Evolutionary conservation across 768 basidiomycete species (phyloP), one percentile per base, ranked within the genome.

Genomic region (Boletus patriciae): DNA sequence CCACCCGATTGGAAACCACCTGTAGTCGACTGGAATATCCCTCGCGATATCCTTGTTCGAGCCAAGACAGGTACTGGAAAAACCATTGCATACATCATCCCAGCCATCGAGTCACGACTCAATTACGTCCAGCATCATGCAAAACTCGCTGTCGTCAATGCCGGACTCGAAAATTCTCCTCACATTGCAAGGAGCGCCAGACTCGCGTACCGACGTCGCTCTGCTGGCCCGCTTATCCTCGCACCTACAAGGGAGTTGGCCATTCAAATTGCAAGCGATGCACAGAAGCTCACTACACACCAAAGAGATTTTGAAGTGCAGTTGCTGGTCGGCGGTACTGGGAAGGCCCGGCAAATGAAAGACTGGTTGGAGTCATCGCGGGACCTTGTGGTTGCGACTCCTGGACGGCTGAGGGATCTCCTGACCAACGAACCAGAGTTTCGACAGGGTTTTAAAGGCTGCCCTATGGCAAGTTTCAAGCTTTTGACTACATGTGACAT

Each of bases 51-150:
- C 23, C 78, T 96, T 44, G 92, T 95, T 54, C 87, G 91, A 68
- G 90, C 93, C 6, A 89, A 86, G 69, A 93, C 93, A 0, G 92
- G 93, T 29, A 93, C 92, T 0, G 93, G 92, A 33, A 96, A 95
- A 74, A 95, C 92, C 0, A 74, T 94, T 34, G 92, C 85, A 0
- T 96, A 94, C 77, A 83, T 97, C 52, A 79, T 96, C 19, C 92
- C 92, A 10, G 91, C 90, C 7, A 80, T 94, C 59, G 91, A 95
- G 66, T 79, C 86, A 3, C 86, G 94, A 9, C 37, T 90, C 19
- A 80, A 81, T 54, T 73, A 80, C 10, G 70, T 94, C n/a, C 71
- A 82, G 6, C 72, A 73, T 6, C 68, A 77, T 41, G 76, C 74
- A 23, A 66, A 74, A 47, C 73, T 77, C 27, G 77, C 76, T 2